Evolutionary conservation across 1,284 basidiomycete genomes (phyloP), one percentile per base, ranked within the genome.

Genomic region (Sanguinoderma infundibulare): DNA sequence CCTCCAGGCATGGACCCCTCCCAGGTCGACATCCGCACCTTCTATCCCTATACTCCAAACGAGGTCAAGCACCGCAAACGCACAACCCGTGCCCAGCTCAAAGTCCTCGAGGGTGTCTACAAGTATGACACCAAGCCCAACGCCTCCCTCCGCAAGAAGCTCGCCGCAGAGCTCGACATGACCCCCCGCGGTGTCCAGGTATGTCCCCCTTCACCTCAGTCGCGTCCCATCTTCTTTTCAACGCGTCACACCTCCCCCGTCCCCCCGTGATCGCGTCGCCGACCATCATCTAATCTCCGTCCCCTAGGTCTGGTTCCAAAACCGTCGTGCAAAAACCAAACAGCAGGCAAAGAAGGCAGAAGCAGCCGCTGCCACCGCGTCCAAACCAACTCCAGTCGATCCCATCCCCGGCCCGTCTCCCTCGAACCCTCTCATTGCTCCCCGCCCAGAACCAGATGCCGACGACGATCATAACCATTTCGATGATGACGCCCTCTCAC

Each of bases 111-210:
- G 76, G 82, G 84, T 62, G 85, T 94, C 69, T 98, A 96, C 77
- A 86, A 86, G 69, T 82, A 83, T 66, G 93, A 95, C 76, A 92
- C 93, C 49, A 97, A 98, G 74, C 96, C 96, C 17, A 95, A 95
- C 75, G 91, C 90, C 55, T 79, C 83, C 15, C 78, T 92, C 49
- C 85, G 96, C 67, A 92, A 92, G 72, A 81, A 86, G 66, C 85
- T 98, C 53, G 91, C 95, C 0, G 79, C 82, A 8, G 83, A 94
- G 77, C 85, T 98, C 52, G 90, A 89, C 65, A 98, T 98, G 95
- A 94, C 92, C 22, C 87, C 94, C 26, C 82, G 96, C 62, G 94
- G 94, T 46, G 93, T 98, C 2, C 96, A 98, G 84, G 95, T 96
- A 65, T 70, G 87, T 77, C 57, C 42, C 28, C n/a, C 57, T 54